Evolutionary conservation across 2,329 filamentous ascomycete species (phyloP).

Genomic region (Pyrenophora tritici-repentis): DNA sequence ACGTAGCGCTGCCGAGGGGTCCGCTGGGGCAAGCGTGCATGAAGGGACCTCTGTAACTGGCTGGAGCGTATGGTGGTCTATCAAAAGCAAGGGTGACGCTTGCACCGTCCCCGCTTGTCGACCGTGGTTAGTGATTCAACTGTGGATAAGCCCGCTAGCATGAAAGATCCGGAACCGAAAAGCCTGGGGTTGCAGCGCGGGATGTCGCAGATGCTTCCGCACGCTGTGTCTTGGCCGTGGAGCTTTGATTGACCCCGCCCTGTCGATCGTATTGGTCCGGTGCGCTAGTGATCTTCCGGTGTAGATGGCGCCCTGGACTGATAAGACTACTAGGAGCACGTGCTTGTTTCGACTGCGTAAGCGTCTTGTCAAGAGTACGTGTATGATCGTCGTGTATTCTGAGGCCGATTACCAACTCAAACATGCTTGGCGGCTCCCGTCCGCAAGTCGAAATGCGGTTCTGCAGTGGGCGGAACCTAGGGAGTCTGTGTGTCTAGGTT

Average conservation of each 20-base stretch:
- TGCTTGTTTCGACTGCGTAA: conserved; percentile 30
- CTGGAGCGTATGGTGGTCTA: conserved; percentile 17
- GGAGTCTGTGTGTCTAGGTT: conserved; percentile 23
- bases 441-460: conserved; percentile 17
- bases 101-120: conserved; percentile 8
- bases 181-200: conserved; percentile 32
- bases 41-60: conserved; percentile 32
- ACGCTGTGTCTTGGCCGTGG: conserved; percentile 27
- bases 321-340: conserved; percentile 8
- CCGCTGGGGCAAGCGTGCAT: conserved; percentile 32
- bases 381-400: conserved; percentile 17
- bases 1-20: conserved; percentile 27
- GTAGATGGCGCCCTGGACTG: conserved; percentile 12
- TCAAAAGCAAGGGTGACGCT: conserved; percentile 15
- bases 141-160: conserved; percentile 11
- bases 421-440: conserved; percentile 31
- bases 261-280: conserved; percentile 27
- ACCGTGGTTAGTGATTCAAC: conserved; percentile 6
- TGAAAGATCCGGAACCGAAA: conserved; percentile 17
- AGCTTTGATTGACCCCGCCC: conserved; percentile 15
- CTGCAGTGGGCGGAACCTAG: conserved; percentile 15
- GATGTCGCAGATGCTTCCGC: conserved; percentile 37
- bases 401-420: conserved; percentile 26
- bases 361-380: conserved; percentile 21
- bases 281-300: conserved; percentile 22